Evolutionary conservation across 768 basidiomycete genomes (phyloP).

Genomic region (Mycena olivaceomarginata): DNA sequence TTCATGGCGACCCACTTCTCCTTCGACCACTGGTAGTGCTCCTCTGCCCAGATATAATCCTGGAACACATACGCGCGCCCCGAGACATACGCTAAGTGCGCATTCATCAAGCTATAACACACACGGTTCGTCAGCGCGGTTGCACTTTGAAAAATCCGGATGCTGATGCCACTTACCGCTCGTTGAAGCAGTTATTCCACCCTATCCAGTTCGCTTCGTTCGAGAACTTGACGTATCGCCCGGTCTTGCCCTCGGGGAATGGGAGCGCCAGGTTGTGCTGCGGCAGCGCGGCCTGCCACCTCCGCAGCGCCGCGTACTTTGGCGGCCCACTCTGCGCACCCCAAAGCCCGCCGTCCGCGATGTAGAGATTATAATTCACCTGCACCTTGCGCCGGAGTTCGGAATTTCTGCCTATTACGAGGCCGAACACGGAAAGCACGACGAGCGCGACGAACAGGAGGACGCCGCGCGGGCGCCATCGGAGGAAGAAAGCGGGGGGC

Average conservation of each 20-base stretch:
- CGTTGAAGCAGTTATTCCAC: slow-evolving; percentile 71
- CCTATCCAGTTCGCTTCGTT: slow-evolving; percentile 62
- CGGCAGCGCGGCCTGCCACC: slow-evolving; percentile 64
- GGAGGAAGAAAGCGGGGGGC: not conserved
- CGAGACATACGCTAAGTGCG: slow-evolving; percentile 40
- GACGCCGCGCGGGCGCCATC: not conserved
- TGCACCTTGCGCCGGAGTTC: not conserved
- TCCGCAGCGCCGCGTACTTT: slow-evolving; percentile 55
- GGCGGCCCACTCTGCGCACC: slow-evolving; percentile 52
- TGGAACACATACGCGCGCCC: slow-evolving; percentile 22
- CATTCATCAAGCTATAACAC: slow-evolving; percentile 10
- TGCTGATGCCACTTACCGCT: slow-evolving; percentile 54
- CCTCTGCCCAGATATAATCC: slow-evolving; percentile 63
- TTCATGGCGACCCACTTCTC: not conserved
- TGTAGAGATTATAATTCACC: not conserved
- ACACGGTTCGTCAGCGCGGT: no score
- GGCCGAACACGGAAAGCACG: not conserved
- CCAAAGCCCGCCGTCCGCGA: not conserved
- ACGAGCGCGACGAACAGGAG: not conserved
- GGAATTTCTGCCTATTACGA: not conserved
- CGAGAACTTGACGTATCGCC: slow-evolving; percentile 65
- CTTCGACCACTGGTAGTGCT: slow-evolving; percentile 64
- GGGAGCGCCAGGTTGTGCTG: slow-evolving; percentile 68
- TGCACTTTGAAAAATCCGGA: no score
- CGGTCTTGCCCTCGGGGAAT: slow-evolving; percentile 62